Conservation (phyloP, 2,329 filamentous ascomycete genomes). For the Aspergillus carbonarius region DNA sequence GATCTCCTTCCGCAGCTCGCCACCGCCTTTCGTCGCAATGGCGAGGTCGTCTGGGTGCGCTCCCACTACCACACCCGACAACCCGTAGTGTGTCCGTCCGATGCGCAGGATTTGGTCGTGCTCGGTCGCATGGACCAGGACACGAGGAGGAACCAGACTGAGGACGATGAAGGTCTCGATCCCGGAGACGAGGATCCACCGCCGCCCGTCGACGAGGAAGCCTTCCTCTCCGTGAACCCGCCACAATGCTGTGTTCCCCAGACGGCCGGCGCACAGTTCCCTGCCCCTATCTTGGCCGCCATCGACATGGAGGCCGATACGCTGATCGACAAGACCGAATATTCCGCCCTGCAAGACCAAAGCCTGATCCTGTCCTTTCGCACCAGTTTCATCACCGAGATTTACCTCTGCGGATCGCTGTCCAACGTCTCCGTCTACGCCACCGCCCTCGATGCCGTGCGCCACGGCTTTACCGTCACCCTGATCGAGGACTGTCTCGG, state of each 20-base stretch:
- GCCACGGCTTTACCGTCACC: constrained; percentile 83
- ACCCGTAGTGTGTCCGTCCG: constrained; percentile 50
- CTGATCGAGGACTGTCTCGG: constrained; percentile 87
- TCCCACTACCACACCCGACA: constrained; percentile 69
- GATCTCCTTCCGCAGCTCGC: constrained; percentile 66
- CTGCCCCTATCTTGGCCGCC: constrained; percentile 49
- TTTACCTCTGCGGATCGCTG: constrained; percentile 84
- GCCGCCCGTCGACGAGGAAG: constrained; percentile 39
- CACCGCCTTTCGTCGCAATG: constrained; percentile 68
- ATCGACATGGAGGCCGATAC: constrained; percentile 54
- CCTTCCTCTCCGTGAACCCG: constrained; percentile 40
- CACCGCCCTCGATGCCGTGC: constrained; percentile 84
- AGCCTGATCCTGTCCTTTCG: constrained; percentile 73
- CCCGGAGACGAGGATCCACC: background rate
- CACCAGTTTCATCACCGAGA: constrained; percentile 82
- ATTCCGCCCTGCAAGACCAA: constrained; percentile 81
- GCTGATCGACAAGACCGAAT: constrained; percentile 69
- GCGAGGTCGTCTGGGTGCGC: constrained; percentile 80
- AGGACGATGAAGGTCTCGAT: constrained; percentile 20
- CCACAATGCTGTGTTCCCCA: constrained; percentile 42
- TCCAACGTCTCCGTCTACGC: constrained; percentile 88
- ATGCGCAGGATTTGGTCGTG: constrained; percentile 48
- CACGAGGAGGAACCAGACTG: constrained; percentile 6
- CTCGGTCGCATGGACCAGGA: constrained; percentile 41
- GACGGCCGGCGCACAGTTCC: constrained; percentile 50